Percentiles rank a stretch among this genome's conserved stretches.
These are phyloP conservation scores for Phylloboletellus chloephorus DNA, from an alignment of 1,284 basidiomycete species.

Conservation along the genomic window DNA sequence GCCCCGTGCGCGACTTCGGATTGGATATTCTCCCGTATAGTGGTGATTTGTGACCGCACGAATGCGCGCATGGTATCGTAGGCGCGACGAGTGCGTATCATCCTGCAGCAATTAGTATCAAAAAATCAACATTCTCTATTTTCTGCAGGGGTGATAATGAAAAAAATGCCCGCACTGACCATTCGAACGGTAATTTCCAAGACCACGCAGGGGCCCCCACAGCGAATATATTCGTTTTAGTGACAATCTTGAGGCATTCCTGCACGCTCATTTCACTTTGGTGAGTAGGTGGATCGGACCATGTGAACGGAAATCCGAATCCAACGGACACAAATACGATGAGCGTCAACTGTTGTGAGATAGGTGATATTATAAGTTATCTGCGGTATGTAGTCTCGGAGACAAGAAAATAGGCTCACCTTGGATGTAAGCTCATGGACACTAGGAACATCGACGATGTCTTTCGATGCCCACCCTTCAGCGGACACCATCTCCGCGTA, in stretches of 20 bases:
- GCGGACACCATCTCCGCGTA: conserved; percentile 42
- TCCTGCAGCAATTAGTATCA: conserved; percentile 12
- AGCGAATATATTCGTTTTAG: conserved; percentile 28
- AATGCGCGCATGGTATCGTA: conserved; percentile 32
- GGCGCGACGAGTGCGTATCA: conserved; percentile 24
- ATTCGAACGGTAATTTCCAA: conserved; percentile 38
- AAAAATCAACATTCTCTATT: not conserved
- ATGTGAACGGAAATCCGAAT: conserved; percentile 46
- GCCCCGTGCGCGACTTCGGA: conserved; percentile 15
- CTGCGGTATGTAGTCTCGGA: not conserved
- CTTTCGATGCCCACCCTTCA: conserved; percentile 40
- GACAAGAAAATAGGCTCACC: conserved; percentile 25
- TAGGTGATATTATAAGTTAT: not conserved
- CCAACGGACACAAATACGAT: conserved; percentile 47
- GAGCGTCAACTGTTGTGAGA: conserved; percentile 38
- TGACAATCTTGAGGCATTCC: conserved; percentile 39
- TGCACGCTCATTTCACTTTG: conserved; percentile 41
- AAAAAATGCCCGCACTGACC: conserved; percentile 26
- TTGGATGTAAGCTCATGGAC: conserved; percentile 43
- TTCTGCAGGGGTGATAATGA: not conserved
- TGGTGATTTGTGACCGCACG: conserved; percentile 39
- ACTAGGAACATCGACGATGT: conserved; percentile 34
- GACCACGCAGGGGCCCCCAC: conserved; percentile 39
- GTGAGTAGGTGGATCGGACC: conserved; percentile 33
- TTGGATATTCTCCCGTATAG: conserved; percentile 34